Base-by-base conservation (phyloP, 495 filamentous ascomycete species). In the Extremus antarcticus region DNA sequence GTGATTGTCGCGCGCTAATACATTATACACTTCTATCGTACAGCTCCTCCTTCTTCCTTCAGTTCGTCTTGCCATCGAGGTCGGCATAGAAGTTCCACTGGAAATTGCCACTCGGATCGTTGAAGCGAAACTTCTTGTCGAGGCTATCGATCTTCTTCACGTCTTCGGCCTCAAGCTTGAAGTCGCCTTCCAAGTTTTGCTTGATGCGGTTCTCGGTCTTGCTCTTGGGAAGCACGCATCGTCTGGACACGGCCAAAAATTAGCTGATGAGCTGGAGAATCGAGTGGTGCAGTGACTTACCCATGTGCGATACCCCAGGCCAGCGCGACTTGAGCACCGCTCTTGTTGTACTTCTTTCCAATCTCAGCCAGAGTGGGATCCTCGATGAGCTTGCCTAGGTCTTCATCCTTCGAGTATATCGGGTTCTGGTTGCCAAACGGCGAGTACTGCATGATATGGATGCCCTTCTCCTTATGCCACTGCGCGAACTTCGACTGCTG, bases 351-450 rank as follows among this genome's bases (percentile, higher is more conserved):
- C 58, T 78, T 80, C 69, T 80, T 73, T 2, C 79, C 83, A 52
- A 87, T 74, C 40, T 80, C 74, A 13, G 71, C 71, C 25, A 86
- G 67, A 1, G 75, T 71, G 0, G 81, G 76, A 46, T 86, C 81
- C 8, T 86, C 75, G 54, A 84, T 79, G 17, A 85, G 55, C 59
- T 78, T 78, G 0, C 69, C 73, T 59, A 79, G 65, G 21, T 73
- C 68, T 50, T 71, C 67, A 11, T 70, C 75, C 1, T 58, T 63
- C 22, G 71, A 64, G 60, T 87, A 89, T 20, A 78, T 70, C 47
- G 75, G 70, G 61, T 87, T 87, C 65, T 80, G 79, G 64, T 89
- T 88, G 35, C 82, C 86, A 25, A 88, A 82, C 0, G 83, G 82
- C 16, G 77, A 82, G 65, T 86, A 87, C 23, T 80, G 78, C 39